Conservation (phyloP, 2,329 filamentous ascomycete genomes). For the Pseudogymnoascus sp. region DNA sequence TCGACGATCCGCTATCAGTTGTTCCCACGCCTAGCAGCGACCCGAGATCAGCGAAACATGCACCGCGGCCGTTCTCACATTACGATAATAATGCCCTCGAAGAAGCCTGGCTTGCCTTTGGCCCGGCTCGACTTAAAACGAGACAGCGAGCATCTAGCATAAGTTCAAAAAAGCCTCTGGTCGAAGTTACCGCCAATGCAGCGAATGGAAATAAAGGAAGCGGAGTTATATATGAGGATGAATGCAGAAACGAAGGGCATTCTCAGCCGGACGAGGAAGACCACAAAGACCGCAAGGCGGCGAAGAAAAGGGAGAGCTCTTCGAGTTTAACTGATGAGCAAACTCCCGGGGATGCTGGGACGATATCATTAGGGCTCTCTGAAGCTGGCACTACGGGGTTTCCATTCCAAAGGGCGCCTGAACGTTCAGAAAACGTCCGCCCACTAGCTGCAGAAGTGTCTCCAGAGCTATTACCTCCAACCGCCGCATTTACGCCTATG, state of each 20-base stretch:
- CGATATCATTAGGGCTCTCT: not conserved
- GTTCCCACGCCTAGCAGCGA: conserved; percentile 43
- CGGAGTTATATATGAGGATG: not conserved
- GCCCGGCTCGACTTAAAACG: conserved; percentile 27
- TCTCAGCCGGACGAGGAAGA: not conserved
- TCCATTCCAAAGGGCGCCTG: conserved; percentile 38
- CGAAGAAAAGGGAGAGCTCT: conserved; percentile 1
- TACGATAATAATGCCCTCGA: conserved; percentile 75
- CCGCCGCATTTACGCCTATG: not conserved
- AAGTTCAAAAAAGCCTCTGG: not conserved
- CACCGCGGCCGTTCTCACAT: conserved; percentile 67
- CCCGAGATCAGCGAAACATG: conserved; percentile 44
- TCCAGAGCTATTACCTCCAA: not conserved
- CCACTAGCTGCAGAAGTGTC: not conserved
- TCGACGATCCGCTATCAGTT: conserved; percentile 79
- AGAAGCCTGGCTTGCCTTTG: conserved; percentile 62
- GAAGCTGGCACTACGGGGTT: conserved; percentile 36
- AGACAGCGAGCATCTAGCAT: not conserved
- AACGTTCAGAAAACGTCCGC: conserved; percentile 13
- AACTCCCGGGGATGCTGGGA: not conserved
- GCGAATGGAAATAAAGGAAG: not conserved
- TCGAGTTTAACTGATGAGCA: not conserved
- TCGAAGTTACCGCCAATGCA: not conserved
- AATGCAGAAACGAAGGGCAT: not conserved
- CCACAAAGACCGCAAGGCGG: not conserved